phyloP scores from a whole-genome alignment of 2,329 filamentous ascomycete species.

The Colletotrichum liaoningense region DNA sequence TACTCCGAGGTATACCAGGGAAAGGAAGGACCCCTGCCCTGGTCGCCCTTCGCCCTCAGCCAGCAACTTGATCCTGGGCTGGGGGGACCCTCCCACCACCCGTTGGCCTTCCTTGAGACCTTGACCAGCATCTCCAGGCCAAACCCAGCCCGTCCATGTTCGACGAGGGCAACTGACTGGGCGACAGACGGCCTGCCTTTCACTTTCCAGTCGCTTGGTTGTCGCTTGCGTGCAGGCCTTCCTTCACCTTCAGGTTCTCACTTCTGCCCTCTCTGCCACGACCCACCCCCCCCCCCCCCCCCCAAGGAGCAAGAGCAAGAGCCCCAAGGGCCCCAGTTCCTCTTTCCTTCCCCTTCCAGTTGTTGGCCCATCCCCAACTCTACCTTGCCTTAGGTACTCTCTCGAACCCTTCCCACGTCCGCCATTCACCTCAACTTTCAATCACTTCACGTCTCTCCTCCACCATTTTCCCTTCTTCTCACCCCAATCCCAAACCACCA shows the following conservation, averaged over 20 bases:
- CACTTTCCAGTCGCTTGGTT: constrained; percentile 12
- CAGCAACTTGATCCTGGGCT: constrained; percentile 23
- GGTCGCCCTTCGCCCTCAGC: constrained; percentile 21
- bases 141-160: constrained; percentile 28
- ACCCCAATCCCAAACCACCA: constrained; percentile 5
- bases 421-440: constrained; percentile 17
- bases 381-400: not conserved
- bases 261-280: too few species aligned
- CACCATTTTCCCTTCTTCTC: constrained; percentile 1
- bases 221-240: constrained; percentile 17
- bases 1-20: constrained; percentile 16
- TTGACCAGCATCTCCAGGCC: constrained; percentile 30
- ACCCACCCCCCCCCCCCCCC: not conserved
- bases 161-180: constrained; percentile 18
- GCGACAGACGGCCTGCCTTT: not conserved
- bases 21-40: constrained; percentile 30
- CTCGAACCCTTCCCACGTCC: constrained; percentile 27
- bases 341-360: not conserved
- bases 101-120: constrained; percentile 14
- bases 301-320: not conserved
- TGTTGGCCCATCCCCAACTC: constrained; percentile 7
- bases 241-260: not conserved
- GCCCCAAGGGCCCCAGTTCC: not conserved
- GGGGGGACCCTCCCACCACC: constrained; percentile 20
- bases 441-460: constrained; percentile 13